phyloP scores from a whole-genome alignment of 2,329 filamentous ascomycete genomes.

The Calonectria montana region DNA sequence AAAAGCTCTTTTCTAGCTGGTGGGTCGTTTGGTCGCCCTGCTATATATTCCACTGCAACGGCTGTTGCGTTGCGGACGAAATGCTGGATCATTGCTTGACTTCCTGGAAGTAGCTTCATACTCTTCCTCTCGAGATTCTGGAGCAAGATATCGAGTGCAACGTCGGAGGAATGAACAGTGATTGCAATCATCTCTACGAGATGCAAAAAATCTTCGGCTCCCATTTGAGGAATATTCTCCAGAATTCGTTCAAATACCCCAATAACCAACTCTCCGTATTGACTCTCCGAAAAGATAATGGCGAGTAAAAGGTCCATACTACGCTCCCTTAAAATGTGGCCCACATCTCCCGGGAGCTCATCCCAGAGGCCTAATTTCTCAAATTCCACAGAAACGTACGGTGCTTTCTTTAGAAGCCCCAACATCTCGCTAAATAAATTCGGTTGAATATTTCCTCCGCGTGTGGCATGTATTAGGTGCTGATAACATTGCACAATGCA shows the following conservation, averaged over 20 bases:
- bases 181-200: constrained; percentile 27
- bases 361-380: neutral
- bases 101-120: constrained; percentile 42
- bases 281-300: neutral
- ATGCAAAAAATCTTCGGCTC: neutral
- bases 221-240: neutral
- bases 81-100: constrained; percentile 39
- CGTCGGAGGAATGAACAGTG: constrained; percentile 22
- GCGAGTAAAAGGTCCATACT: neutral
- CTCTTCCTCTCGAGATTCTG: constrained; percentile 44
- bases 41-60: constrained; percentile 53
- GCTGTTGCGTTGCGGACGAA: constrained; percentile 49
- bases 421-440: neutral
- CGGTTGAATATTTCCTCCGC: neutral
- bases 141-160: constrained; percentile 28
- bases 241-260: neutral
- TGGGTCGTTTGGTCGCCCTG: constrained; percentile 42
- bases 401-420: neutral
- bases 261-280: neutral
- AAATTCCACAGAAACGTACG: neutral
- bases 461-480: neutral
- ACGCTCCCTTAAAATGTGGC: neutral
- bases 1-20: neutral
- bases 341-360: neutral
- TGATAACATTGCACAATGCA: neutral